Base-by-base conservation (phyloP, 176 grass and related monocot species). In the Tuctoria greenei region DNA sequence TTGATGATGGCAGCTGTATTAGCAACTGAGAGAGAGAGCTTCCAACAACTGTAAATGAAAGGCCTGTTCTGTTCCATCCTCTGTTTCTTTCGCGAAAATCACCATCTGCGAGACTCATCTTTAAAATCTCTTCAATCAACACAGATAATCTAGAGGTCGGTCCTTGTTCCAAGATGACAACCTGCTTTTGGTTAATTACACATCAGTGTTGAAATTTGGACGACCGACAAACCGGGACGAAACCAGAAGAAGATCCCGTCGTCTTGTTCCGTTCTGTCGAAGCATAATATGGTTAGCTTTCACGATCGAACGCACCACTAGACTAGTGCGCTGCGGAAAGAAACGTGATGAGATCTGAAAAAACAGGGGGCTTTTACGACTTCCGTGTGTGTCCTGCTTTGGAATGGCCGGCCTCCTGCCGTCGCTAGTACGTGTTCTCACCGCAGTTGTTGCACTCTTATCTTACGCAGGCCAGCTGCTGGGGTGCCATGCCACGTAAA, bases 281-380 rank as follows among this genome's bases (percentile, higher is more conserved):
- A 50, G 37, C 37, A 45, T 55, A 35, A 45, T 55, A 35, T 55
- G 20, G 59, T 72, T 58, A 78, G 15, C 59, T 27, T 35, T 64
- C 47, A 6, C n/a, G n/a, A n/a, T n/a, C n/a, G n/a, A n/a, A n/a
- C n/a, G n/a, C n/a, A n/a, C n/a, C n/a, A n/a, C n/a, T n/a, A n/a
- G n/a, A n/a, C 15, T 73, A 49, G 24, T 28, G 67, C 68, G 34
- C 10, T 39, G 13, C 27, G 4, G 41, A 85, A 80, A 67, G 63
- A 15, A 80, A 62, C 34, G 9, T 44, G 25, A 10, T 44, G 25
- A 10, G 54, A 26, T 41, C 69, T 13, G 52, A 74, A 47, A 44
- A 12, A 67, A 61, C 18, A 25, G 13, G 4, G 5, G 58, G 25
- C 28, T 61, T 85, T 68, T 68, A 61, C 42, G 76, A 63, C 56